These are phyloP conservation scores for Quercus suber DNA, from an alignment of 306 rosid genomes.

Conservation along the genomic window DNA sequence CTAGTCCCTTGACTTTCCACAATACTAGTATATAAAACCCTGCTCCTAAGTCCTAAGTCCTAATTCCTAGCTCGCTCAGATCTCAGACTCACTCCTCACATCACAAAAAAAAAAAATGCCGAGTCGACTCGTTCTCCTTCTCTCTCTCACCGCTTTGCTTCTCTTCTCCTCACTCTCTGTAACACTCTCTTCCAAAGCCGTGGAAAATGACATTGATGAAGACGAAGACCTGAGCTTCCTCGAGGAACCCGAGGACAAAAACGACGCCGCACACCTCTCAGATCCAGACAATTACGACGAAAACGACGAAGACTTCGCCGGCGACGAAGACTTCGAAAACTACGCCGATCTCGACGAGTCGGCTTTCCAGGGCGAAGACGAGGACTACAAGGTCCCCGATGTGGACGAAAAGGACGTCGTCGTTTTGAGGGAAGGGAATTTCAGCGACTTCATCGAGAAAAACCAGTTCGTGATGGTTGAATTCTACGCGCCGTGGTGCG, in stretches of 20 bases:
- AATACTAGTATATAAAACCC: constrained; percentile 6
- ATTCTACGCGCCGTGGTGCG: constrained; percentile 99
- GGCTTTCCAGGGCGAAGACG: constrained; percentile 31
- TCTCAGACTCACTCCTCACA: background rate
- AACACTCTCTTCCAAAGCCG: constrained; percentile 32
- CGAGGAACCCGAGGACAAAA: constrained; percentile 52
- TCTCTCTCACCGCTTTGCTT: constrained; percentile 56
- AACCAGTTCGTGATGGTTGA: constrained; percentile 81
- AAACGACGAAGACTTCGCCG: constrained; percentile 23
- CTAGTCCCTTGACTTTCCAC: too few relatives aligned
- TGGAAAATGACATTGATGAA: constrained; percentile 30
- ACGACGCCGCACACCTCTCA: constrained; percentile 25
- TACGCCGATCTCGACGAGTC: constrained; percentile 56
- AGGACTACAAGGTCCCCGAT: constrained; percentile 40
- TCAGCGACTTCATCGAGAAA: constrained; percentile 55
- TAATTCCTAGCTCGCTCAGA: background rate
- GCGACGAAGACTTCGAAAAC: constrained; percentile 48
- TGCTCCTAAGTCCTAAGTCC: background rate
- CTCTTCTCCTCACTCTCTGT: constrained; percentile 56
- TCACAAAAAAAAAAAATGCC: constrained; percentile 40
- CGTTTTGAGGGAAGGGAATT: constrained; percentile 77
- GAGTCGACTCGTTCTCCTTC: constrained; percentile 43
- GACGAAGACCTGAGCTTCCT: constrained; percentile 93
- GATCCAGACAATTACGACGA: constrained; percentile 36
- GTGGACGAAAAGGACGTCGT: constrained; percentile 90